Evolutionary conservation across 1,284 basidiomycete species (phyloP).

Genomic region (Fomes fomentarius): DNA sequence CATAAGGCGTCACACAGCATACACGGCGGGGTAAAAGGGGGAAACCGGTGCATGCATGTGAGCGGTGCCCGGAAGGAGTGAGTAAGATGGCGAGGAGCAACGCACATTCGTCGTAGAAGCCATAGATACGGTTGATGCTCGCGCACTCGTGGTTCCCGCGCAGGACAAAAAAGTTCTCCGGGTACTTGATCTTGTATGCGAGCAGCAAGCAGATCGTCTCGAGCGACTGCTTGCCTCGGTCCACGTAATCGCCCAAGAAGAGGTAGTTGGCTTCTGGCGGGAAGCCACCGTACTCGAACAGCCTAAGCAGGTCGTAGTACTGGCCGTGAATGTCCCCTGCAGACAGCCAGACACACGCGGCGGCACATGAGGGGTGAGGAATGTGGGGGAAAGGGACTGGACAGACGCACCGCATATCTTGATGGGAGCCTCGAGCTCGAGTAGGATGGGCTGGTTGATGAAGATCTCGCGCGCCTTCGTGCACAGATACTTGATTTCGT

Average conservation of each 20-base stretch:
- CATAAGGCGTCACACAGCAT: too few relatives aligned
- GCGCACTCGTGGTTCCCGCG: constrained; percentile 96
- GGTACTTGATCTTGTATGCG: constrained; percentile 98
- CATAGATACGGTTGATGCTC: constrained; percentile 94
- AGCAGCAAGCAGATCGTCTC: constrained; percentile 92
- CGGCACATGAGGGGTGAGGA: neutral
- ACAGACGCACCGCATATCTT: constrained; percentile 89
- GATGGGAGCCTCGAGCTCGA: constrained; percentile 94
- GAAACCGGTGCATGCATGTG: constrained; percentile 12
- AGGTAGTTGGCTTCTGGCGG: constrained; percentile 97
- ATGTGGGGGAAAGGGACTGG: neutral
- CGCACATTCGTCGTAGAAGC: constrained; percentile 96
- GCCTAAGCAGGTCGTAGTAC: constrained; percentile 91
- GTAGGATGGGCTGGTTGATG: constrained; percentile 93
- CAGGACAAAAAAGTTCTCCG: constrained; percentile 96
- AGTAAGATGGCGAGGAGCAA: constrained; percentile 29
- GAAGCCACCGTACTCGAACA: constrained; percentile 95
- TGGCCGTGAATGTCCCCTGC: constrained; percentile 93
- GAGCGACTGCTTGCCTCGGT: constrained; percentile 92
- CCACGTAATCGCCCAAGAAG: constrained; percentile 95
- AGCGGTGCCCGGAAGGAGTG: constrained; percentile 8
- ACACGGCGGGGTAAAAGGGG: neutral
- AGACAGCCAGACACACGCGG: neutral
- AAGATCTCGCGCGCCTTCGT: constrained; percentile 95
- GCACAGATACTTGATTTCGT: constrained; percentile 96